Evolutionary conservation across 2,329 filamentous ascomycete genomes (phyloP).

Genomic region (Colletotrichum scovillei): DNA sequence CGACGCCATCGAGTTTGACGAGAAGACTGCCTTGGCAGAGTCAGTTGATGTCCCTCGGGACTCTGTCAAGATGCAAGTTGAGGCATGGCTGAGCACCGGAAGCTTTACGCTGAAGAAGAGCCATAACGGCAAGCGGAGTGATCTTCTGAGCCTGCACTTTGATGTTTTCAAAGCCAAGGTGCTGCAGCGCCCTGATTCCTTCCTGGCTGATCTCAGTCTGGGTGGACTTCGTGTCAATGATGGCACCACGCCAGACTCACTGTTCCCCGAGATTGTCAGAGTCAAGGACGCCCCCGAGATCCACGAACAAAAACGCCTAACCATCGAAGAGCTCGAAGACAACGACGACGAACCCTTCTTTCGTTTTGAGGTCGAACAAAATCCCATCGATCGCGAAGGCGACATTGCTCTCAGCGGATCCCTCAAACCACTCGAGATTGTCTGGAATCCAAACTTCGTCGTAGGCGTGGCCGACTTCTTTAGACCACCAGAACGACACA

Average conservation of each 20-base stretch:
- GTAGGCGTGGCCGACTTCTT: conserved; percentile 95
- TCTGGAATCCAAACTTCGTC: conserved; percentile 96
- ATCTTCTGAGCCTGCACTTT: conserved; percentile 92
- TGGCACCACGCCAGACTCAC: conserved; percentile 89
- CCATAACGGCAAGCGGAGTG: conserved; percentile 79
- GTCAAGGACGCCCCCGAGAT: conserved; percentile 85
- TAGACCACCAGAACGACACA: conserved; percentile 93
- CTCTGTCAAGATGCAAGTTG: conserved; percentile 90
- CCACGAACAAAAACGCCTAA: conserved; percentile 59
- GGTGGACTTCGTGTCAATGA: conserved; percentile 95
- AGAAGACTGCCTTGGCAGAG: conserved; percentile 90
- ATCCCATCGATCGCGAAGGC: conserved; percentile 91
- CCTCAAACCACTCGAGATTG: conserved; percentile 93
- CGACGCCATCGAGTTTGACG: conserved; percentile 97
- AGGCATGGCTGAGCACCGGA: conserved; percentile 92
- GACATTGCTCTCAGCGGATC: conserved; percentile 92
- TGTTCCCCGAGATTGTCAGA: conserved; percentile 94
- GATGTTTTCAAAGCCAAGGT: conserved; percentile 94
- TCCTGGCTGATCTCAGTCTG: conserved; percentile 88
- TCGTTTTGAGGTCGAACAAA: conserved; percentile 91
- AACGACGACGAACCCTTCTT: conserved; percentile 82
- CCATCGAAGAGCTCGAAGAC: conserved; percentile 65
- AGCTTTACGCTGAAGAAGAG: conserved; percentile 94
- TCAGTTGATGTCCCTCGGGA: conserved; percentile 91
- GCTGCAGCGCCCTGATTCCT: conserved; percentile 89